phyloP scores from a whole-genome alignment of 163 green algal species.

The Scenedesmus sp. region DNA sequence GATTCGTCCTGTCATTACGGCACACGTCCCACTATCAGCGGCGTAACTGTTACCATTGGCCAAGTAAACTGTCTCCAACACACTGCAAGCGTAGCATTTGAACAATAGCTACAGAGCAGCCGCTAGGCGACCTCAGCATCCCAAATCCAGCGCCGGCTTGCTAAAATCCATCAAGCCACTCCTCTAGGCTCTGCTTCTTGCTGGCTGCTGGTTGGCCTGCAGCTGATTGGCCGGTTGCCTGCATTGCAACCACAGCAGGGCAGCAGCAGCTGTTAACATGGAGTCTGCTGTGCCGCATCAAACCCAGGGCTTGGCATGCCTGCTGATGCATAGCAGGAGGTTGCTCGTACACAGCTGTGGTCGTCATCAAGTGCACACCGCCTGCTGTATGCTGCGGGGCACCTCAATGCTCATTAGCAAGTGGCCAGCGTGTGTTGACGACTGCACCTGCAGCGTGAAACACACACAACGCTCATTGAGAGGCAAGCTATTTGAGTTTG shows the following conservation, averaged over 20 bases:
- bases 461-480: neutral
- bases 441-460: neutral
- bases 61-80: no score
- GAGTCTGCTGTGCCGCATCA: neutral
- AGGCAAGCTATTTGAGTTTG: neutral
- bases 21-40: no score
- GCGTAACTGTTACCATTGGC: no score
- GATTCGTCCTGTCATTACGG: no score
- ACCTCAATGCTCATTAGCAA: neutral
- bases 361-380: neutral
- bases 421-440: no score
- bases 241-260: neutral
- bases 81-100: no score
- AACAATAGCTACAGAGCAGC: no score
- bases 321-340: neutral
- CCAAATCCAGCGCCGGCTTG: no score
- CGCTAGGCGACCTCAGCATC: neutral
- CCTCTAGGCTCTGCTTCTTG: slow-evolving; percentile 48
- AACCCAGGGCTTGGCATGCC: neutral
- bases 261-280: neutral
- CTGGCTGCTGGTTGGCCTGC: neutral
- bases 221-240: neutral
- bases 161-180: slow-evolving; percentile 30
- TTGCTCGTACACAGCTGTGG: no score
- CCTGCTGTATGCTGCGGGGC: neutral